Evolutionary conservation across 108 stramenopile genomes (phyloP), one percentile per base, ranked within the genome.

Genomic region (Cyclotella choctawhatcheeana): DNA sequence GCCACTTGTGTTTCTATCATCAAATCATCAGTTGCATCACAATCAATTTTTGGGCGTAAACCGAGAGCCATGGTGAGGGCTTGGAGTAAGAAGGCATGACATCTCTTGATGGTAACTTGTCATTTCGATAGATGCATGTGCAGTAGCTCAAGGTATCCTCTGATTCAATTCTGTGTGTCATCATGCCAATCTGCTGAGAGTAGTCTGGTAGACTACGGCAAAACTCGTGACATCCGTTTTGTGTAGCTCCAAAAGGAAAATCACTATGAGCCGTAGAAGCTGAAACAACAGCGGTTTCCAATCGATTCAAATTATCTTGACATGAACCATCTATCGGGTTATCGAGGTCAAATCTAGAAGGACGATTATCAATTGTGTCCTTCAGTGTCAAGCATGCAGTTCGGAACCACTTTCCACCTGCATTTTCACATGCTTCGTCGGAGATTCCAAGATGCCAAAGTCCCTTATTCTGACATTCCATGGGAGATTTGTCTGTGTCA

Each of bases 401-500:
- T 63, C 61, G 3, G 20, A 21, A 37, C 34, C 34, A 63, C 8
- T 8, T 37, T 7, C 61, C 61, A 25, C 61, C 61, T 43, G 35
- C 61, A 22, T 63, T 63, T 21, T 63, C 35, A 22, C 61, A 63
- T 21, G 61, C 61, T 44, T 63, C 61, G 5, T 10, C 33, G 3
- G 35, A 43, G 18, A 63, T 63, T 8, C 61, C 33, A 5, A 63
- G 18, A 20, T 63, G 61, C 5, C 5, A 63, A 13, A 13, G 34
- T 21, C 61, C 61, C 14, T 37, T 63, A 21, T 63, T 63, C 3
- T 17, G 34, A 22, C 61, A 63, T 25, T 44, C 35, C 61, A 63
- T 63, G 10, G 25, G 61, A 17, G 47, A n/a, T 4, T n/a, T n/a
- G 18, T 48, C 8, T 4, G 8, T 48, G 17, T n/a, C 17, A n/a